A percentile compares a stretch with the other conserved stretches of the same genome.
These are phyloP conservation scores for Porpolomopsis calyptriformis DNA, from an alignment of 768 basidiomycete genomes.

Conservation along the genomic window DNA sequence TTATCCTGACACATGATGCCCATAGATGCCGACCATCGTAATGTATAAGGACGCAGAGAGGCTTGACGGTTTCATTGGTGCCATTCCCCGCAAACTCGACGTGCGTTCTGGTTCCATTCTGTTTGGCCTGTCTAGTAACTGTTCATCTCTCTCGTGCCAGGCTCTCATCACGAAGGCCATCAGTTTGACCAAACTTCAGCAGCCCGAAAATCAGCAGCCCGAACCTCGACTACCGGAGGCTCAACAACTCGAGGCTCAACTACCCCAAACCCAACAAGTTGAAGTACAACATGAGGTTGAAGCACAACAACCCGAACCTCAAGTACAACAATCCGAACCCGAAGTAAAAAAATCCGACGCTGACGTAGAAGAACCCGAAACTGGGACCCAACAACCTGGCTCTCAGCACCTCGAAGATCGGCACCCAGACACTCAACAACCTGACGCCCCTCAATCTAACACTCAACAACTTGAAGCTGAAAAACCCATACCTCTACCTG, in stretches of 20 bases:
- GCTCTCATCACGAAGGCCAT: background rate
- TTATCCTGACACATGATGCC: background rate
- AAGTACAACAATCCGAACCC: background rate
- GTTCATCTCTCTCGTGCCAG: background rate
- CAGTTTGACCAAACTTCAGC: background rate
- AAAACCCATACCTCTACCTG: too few relatives aligned
- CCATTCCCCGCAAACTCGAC: conserved; percentile 30
- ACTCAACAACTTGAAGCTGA: too few relatives aligned
- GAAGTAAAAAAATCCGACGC: background rate
- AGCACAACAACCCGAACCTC: background rate
- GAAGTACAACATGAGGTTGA: background rate
- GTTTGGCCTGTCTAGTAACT: background rate
- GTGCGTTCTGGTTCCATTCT: conserved; percentile 19
- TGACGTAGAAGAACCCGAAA: background rate
- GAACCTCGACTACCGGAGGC: background rate
- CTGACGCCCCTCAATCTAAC: too few relatives aligned
- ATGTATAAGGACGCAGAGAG: conserved; percentile 29
- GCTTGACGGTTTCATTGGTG: conserved; percentile 35
- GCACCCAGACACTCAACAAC: too few relatives aligned
- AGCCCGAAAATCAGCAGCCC: background rate
- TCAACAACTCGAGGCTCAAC: background rate
- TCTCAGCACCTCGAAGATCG: background rate
- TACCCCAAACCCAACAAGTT: background rate
- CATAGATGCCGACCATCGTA: conserved; percentile 27
- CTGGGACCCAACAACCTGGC: background rate